phyloP scores from a whole-genome alignment of 1,284 basidiomycete genomes.

The Cryptococcus jaspeensis region DNA sequence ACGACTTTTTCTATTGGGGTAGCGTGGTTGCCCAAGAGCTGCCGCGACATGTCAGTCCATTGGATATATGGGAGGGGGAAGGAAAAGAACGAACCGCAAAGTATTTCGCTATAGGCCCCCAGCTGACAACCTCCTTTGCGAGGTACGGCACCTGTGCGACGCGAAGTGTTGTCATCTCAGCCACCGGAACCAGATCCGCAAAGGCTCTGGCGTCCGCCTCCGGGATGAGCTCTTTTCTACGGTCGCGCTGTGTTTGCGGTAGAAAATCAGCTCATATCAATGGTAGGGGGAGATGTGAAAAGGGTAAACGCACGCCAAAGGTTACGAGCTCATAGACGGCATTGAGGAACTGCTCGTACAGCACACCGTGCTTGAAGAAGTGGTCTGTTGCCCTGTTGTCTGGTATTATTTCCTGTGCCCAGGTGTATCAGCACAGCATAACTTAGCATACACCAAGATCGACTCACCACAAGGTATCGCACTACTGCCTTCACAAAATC shows the following conservation, averaged over 20 bases:
- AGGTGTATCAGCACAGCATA: too few species aligned
- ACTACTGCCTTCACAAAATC: slow-evolving; percentile 2
- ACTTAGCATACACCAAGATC: too few species aligned
- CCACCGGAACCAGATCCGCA: slow-evolving; percentile 12
- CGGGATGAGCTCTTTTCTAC: slow-evolving; percentile 6
- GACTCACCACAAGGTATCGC: slow-evolving; percentile 9
- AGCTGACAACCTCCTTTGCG: too few species aligned
- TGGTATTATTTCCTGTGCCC: too few species aligned
- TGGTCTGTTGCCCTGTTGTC: too few species aligned
- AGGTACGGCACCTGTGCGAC: too few species aligned
- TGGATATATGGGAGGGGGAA: too few species aligned
- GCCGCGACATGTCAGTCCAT: neutral
- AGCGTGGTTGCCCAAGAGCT: slow-evolving; percentile 6
- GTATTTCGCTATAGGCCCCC: too few species aligned
- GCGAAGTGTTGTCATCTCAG: neutral
- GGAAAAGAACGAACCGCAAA: too few species aligned
- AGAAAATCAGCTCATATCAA: neutral
- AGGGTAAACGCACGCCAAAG: slow-evolving; percentile 1
- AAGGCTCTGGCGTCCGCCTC: neutral
- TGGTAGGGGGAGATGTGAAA: neutral
- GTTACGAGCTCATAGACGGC: slow-evolving; percentile 10
- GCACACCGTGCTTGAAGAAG: too few species aligned
- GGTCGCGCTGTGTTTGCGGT: slow-evolving; percentile 3
- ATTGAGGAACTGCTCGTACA: slow-evolving; percentile 9
- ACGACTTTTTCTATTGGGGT: slow-evolving; percentile 3